Conservation (phyloP, 1,284 basidiomycete species). For the Pisolithus thermaeus region DNA sequence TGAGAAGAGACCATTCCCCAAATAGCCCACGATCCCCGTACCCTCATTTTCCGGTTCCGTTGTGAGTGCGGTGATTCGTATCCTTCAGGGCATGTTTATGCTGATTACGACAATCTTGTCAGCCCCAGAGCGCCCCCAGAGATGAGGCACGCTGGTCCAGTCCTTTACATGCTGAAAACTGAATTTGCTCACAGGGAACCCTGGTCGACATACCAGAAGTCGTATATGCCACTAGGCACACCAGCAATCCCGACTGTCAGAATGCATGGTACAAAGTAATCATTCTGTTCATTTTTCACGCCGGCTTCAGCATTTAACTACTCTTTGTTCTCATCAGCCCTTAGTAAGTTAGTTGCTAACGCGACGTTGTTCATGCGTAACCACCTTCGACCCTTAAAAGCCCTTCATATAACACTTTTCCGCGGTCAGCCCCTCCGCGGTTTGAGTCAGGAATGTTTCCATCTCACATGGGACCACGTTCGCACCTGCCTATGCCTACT, state of each 20-base stretch:
- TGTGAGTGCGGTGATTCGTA: constrained; percentile 13
- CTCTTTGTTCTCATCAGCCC: constrained; percentile 8
- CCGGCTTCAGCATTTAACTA: constrained; percentile 3
- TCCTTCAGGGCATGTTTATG: neutral
- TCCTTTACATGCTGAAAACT: neutral
- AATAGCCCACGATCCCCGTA: constrained; percentile 10
- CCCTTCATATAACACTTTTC: constrained; percentile 25
- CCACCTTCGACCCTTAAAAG: constrained; percentile 9
- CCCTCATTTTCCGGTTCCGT: constrained; percentile 13
- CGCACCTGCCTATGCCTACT: constrained; percentile 1
- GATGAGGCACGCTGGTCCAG: constrained; percentile 11
- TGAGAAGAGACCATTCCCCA: constrained; percentile 15
- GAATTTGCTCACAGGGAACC: constrained; percentile 11
- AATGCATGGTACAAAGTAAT: constrained; percentile 17
- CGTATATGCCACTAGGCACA: constrained; percentile 16
- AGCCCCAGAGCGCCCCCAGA: constrained; percentile 11
- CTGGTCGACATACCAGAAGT: constrained; percentile 10
- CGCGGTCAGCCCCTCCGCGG: constrained; percentile 15
- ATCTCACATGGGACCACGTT: neutral
- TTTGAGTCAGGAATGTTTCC: neutral
- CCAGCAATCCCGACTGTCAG: constrained; percentile 13
- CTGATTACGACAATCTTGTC: constrained; percentile 1
- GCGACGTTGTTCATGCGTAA: constrained; percentile 11
- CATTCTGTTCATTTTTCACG: neutral
- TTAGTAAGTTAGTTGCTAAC: constrained; percentile 19